Base-by-base conservation (phyloP, 2,329 filamentous ascomycete genomes). In the Penicillium glabrum region DNA sequence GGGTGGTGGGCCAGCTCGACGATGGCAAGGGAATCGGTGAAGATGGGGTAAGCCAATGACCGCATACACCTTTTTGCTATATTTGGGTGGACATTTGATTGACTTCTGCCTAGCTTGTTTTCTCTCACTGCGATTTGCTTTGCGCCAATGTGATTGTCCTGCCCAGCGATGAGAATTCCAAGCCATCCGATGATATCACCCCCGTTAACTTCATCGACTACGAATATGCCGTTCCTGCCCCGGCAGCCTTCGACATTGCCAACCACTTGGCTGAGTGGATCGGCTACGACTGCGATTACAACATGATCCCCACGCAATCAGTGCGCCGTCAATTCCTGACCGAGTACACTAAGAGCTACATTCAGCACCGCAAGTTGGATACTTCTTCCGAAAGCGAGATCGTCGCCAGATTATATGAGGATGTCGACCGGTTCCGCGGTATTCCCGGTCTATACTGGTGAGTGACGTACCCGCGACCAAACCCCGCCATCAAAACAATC, bases 201-300 rank as follows among this genome's bases (percentile, higher is more conserved):
- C 81, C 77, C 3, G 88, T 93, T 54, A 85, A 85, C 70, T 98
- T 99, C 77, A 99, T 99, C 73, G 95, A 99, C 77, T 99, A 98
- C 79, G 95, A 99, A 75, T 99, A 99, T 75, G 92, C 93, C 14
- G 95, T 91, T 5, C 93, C 95, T 2, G 93, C 93, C 1, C 93
- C 93, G 1, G 92, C 93, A 4, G 93, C 93, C 2, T 99, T 99
- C 76, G 95, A 99, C 73, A 87, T 99, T 66, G 89, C 93, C 50
- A 99, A 99, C 78, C 95, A 99, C 80, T 96, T 99, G 72, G 92
- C 95, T 47, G 95, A 99, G 78, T 99, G 95, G 93, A 93, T 89
- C 58, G 95, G 95, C 56, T 97, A 97, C 70, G 91, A 96, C 67
- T 99, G 95, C 80, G 92, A 98, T 75, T 93, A 90, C 78, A 85